Conservation (phyloP, 441 rosid genomes). For the Pelargonium myrrhifolium region DNA sequence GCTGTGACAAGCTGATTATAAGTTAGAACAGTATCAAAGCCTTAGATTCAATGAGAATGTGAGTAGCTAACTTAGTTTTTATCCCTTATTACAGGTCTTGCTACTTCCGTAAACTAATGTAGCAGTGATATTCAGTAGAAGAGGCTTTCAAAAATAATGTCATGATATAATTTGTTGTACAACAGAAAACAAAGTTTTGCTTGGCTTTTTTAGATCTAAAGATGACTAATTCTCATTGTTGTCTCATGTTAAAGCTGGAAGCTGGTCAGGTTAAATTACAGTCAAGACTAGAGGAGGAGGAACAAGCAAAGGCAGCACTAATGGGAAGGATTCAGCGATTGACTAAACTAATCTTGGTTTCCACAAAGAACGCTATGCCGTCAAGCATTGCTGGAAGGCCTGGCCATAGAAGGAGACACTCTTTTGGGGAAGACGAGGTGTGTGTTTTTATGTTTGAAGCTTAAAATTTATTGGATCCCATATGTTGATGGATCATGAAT, state of each 20-base stretch:
- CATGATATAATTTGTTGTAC: neutral
- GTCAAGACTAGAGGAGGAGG: conserved; percentile 89
- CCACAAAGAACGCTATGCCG: conserved; percentile 74
- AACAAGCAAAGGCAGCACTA: conserved; percentile 88
- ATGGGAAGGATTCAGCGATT: conserved; percentile 93
- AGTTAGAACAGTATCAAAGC: neutral
- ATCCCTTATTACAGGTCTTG: neutral
- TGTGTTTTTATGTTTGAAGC: conserved; percentile 18
- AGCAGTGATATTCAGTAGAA: neutral
- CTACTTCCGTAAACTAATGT: neutral
- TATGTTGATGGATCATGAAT: neutral
- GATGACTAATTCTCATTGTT: neutral
- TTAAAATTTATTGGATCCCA: neutral
- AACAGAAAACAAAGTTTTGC: neutral
- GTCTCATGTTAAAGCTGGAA: conserved; percentile 39
- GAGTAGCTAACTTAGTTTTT: neutral
- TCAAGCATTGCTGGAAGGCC: conserved; percentile 52
- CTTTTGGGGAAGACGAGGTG: conserved; percentile 98
- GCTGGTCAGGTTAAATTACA: conserved; percentile 82
- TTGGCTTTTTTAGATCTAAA: neutral
- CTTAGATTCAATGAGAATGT: neutral
- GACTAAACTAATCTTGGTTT: conserved; percentile 86
- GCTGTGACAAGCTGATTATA: neutral
- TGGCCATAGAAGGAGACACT: conserved; percentile 70
- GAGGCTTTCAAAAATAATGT: neutral